Percentiles rank a stretch among this genome's conserved stretches.
These are phyloP conservation scores for Penicillium sp. DNA, from an alignment of 2,329 filamentous ascomycete species.

Conservation along the genomic window DNA sequence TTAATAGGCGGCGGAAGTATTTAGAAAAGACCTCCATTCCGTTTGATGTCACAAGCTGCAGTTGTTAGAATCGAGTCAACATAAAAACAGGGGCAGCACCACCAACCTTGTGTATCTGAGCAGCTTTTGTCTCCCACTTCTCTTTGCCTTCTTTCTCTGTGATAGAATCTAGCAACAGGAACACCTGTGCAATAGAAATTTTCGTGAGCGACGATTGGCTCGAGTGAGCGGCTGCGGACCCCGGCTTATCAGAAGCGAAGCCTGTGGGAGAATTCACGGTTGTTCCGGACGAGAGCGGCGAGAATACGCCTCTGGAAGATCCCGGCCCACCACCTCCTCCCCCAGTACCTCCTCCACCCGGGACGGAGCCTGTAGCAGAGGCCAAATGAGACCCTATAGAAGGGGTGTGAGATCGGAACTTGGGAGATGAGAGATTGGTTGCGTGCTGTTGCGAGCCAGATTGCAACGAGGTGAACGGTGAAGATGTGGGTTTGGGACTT, in stretches of 20 bases:
- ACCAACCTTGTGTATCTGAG: slow-evolving; percentile 86
- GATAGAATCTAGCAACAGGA: slow-evolving; percentile 87
- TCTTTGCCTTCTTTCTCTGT: slow-evolving; percentile 88
- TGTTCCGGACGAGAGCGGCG: slow-evolving; percentile 58
- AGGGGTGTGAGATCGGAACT: slow-evolving; percentile 56
- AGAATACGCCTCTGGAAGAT: slow-evolving; percentile 58
- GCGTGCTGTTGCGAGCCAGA: slow-evolving; percentile 55
- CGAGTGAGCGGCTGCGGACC: slow-evolving; percentile 43
- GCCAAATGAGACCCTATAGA: slow-evolving; percentile 57
- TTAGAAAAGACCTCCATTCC: slow-evolving; percentile 98
- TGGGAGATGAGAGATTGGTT: slow-evolving; percentile 56
- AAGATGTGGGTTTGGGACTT: slow-evolving; percentile 55
- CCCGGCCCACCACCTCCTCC: slow-evolving; percentile 56
- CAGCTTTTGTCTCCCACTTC: slow-evolving; percentile 90
- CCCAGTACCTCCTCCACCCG: slow-evolving; percentile 51
- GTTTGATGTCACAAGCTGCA: slow-evolving; percentile 89
- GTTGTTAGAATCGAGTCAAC: background rate
- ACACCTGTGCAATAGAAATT: slow-evolving; percentile 93
- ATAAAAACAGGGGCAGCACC: background rate
- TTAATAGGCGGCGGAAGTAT: slow-evolving; percentile 90
- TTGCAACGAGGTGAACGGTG: slow-evolving; percentile 55
- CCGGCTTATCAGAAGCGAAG: slow-evolving; percentile 50
- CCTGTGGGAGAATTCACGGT: slow-evolving; percentile 55
- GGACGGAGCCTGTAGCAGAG: slow-evolving; percentile 54
- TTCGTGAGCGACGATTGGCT: slow-evolving; percentile 71